Percentiles rank a stretch among this genome's conserved stretches.
Evolutionary conservation across 176 grass and related monocot genomes (phyloP).

Genomic region (Eleusine coracana): DNA sequence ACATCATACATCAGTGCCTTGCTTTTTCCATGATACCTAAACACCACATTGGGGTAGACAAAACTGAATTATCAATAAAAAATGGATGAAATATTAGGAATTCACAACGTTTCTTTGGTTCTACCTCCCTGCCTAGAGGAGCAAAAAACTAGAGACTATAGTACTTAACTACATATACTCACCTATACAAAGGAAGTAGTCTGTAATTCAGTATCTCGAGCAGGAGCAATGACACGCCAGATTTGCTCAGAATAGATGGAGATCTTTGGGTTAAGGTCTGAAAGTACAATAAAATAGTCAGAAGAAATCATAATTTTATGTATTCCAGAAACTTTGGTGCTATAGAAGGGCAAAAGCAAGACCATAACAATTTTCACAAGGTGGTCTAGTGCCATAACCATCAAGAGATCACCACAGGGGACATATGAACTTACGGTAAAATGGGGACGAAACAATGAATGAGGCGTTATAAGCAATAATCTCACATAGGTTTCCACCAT

Average conservation of each 20-base stretch:
- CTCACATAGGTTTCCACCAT: slow-evolving; percentile 99
- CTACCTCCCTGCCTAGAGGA: not conserved
- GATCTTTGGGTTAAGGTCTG: slow-evolving; percentile 95
- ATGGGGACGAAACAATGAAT: slow-evolving; percentile 94
- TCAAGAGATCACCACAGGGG: slow-evolving; percentile 22
- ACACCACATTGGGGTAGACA: slow-evolving; percentile 18
- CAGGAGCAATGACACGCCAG: slow-evolving; percentile 89
- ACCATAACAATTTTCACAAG: slow-evolving; percentile 22
- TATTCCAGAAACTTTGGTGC: not conserved
- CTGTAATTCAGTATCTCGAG: slow-evolving; percentile 99
- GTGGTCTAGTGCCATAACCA: slow-evolving; percentile 13
- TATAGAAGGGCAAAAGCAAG: slow-evolving; percentile 23
- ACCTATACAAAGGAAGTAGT: slow-evolving; percentile 96
- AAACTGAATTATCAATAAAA: slow-evolving; percentile 29
- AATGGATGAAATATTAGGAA: not conserved
- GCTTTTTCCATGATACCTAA: slow-evolving; percentile 95
- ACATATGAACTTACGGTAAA: slow-evolving; percentile 77
- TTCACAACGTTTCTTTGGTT: not conserved
- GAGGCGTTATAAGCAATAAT: slow-evolving; percentile 88
- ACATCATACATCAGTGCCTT: slow-evolving; percentile 99
- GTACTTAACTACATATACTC: slow-evolving; percentile 30
- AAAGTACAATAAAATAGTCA: slow-evolving; percentile 42
- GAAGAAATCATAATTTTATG: slow-evolving; percentile 31
- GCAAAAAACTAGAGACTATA: slow-evolving; percentile 13
- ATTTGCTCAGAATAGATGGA: slow-evolving; percentile 88